Evolutionary conservation across 352 stramenopile genomes (phyloP).

Genomic region (Nothophytophthora sp.): DNA sequence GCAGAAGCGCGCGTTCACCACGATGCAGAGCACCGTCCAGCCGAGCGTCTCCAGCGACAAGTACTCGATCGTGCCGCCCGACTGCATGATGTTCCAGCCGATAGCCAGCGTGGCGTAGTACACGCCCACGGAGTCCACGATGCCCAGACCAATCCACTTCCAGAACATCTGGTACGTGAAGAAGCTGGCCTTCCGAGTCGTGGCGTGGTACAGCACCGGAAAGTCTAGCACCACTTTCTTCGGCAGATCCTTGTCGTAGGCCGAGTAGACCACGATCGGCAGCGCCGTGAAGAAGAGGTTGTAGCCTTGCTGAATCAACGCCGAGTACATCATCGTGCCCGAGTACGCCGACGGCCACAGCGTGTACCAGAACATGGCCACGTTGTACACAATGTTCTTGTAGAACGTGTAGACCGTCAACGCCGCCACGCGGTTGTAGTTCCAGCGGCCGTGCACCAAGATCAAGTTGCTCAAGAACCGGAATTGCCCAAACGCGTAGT

Average conservation of each 20-base stretch:
- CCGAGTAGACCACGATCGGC: constrained; percentile 89
- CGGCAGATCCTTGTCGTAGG: constrained; percentile 80
- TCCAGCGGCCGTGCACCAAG: constrained; percentile 83
- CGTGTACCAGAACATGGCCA: constrained; percentile 91
- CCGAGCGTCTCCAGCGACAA: constrained; percentile 62
- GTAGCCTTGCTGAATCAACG: constrained; percentile 90
- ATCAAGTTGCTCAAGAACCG: constrained; percentile 76
- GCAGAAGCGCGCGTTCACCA: constrained; percentile 78
- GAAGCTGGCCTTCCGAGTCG: constrained; percentile 50
- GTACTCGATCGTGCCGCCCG: constrained; percentile 58
- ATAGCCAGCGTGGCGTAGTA: constrained; percentile 59
- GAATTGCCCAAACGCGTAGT: constrained; percentile 87
- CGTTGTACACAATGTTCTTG: constrained; percentile 92
- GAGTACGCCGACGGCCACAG: constrained; percentile 91
- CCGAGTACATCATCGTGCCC: constrained; percentile 86
- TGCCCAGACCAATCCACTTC: constrained; percentile 78
- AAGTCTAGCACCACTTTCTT: constrained; percentile 65
- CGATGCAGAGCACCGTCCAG: constrained; percentile 80
- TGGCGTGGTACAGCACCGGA: constrained; percentile 68
- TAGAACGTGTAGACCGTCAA: constrained; percentile 93
- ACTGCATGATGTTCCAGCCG: constrained; percentile 59
- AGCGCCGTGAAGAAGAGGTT: constrained; percentile 96
- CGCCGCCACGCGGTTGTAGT: constrained; percentile 84
- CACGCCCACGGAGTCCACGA: constrained; percentile 81
- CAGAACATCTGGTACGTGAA: constrained; percentile 87